These are phyloP conservation scores for Fraxinus floribunda DNA, from an alignment of 305 asterid genomes.

Conservation along the genomic window DNA sequence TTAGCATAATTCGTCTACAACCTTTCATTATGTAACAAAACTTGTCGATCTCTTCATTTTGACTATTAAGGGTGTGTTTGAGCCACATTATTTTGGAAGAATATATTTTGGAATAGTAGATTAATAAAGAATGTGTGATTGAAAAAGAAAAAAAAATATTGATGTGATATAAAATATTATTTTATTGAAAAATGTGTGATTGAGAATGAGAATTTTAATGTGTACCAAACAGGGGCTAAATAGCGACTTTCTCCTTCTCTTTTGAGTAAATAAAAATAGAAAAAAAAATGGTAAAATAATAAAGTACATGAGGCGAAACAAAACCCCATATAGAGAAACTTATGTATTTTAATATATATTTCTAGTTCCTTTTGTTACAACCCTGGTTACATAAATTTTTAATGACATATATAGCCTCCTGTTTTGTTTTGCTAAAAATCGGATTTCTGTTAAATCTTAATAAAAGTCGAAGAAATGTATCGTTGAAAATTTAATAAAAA, in stretches of 20 bases:
- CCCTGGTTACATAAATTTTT: not conserved
- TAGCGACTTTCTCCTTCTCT: not conserved
- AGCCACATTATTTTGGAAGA: too few species aligned
- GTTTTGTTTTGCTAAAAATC: not conserved
- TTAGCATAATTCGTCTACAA: not conserved
- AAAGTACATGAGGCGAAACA: not conserved
- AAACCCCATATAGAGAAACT: not conserved
- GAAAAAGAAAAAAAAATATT: too few species aligned
- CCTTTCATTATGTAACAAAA: not conserved
- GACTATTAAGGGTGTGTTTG: not conserved
- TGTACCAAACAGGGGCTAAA: too few species aligned
- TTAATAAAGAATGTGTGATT: too few species aligned
- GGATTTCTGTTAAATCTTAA: not conserved
- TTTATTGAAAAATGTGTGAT: too few species aligned
- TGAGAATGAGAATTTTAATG: too few species aligned
- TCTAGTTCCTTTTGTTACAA: not conserved
- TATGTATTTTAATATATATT: not conserved
- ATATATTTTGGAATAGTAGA: too few species aligned
- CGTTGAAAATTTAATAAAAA: not conserved
- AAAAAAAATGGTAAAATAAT: not conserved
- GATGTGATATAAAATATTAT: too few species aligned
- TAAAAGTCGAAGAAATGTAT: not conserved
- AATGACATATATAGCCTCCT: not conserved
- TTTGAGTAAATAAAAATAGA: not conserved
- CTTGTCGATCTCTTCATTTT: not conserved